A percentile compares a stretch with the other conserved stretches of the same genome.
phyloP scores from a whole-genome alignment of 1,139 yeast genomes.

The Saccharomyces hybrid region DNA sequence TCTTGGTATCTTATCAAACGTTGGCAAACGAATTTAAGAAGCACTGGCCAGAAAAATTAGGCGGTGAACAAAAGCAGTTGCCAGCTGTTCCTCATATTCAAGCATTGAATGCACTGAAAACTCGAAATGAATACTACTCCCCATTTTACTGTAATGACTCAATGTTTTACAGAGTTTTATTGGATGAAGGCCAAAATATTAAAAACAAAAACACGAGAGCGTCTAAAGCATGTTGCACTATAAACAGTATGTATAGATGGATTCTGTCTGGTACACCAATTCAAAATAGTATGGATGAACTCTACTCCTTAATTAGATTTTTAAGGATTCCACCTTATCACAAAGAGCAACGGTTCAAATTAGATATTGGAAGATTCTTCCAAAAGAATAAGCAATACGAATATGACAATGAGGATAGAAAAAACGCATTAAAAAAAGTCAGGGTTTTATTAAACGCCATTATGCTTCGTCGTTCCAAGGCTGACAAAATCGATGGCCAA shows the following conservation, averaged over 20 bases:
- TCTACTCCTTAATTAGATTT: constrained; percentile 70
- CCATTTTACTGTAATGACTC: constrained; percentile 59
- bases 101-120: constrained; percentile 31
- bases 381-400: constrained; percentile 33
- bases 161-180: constrained; percentile 55
- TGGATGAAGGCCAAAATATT: constrained; percentile 90
- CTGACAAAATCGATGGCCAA: constrained; percentile 67
- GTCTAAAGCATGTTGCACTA: constrained; percentile 56
- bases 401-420: constrained; percentile 31
- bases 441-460: constrained; percentile 71
- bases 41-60: constrained; percentile 37
- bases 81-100: constrained; percentile 37
- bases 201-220: constrained; percentile 65
- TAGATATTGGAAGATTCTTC: constrained; percentile 55
- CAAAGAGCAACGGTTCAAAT: constrained; percentile 49
- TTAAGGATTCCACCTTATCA: constrained; percentile 61
- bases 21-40: constrained; percentile 61
- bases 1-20: constrained; percentile 71
- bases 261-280: constrained; percentile 93
- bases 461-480: constrained; percentile 71
- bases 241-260: constrained; percentile 55
- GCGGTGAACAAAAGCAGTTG: constrained; percentile 17
- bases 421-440: constrained; percentile 51
- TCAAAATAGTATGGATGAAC: constrained; percentile 77
- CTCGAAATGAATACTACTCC: constrained; percentile 41